phyloP scores from a whole-genome alignment of 345 rosid species.

The Ailanthus altissimus region DNA sequence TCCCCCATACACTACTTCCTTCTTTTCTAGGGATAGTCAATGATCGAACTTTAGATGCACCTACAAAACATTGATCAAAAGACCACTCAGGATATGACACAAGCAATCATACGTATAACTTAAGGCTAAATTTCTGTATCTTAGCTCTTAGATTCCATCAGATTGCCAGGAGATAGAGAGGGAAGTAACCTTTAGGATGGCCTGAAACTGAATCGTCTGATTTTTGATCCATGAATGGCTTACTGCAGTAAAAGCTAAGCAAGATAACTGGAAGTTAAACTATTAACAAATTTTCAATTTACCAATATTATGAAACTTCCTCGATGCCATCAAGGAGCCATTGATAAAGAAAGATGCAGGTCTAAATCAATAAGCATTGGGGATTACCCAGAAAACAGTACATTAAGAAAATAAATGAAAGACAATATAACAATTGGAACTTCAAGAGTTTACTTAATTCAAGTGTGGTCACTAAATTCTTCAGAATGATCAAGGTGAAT shows the following conservation, averaged over 20 bases:
- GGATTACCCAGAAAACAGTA: background rate
- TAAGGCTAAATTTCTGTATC: background rate
- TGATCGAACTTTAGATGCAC: constrained; percentile 35
- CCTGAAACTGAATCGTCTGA: constrained; percentile 31
- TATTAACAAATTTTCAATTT: background rate
- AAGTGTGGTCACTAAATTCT: constrained; percentile 11
- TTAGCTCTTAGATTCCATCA: constrained; percentile 1
- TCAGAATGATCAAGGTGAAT: background rate
- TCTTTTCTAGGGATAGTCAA: constrained; percentile 33
- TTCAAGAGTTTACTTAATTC: constrained; percentile 9
- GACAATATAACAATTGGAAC: background rate
- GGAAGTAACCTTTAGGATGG: constrained; percentile 36
- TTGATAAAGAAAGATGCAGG: background rate
- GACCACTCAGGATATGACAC: background rate
- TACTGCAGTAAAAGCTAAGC: constrained; percentile 22
- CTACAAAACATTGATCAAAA: constrained; percentile 31
- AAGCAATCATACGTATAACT: background rate
- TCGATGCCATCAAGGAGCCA: background rate
- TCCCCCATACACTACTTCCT: constrained; percentile 56
- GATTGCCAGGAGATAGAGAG: background rate
- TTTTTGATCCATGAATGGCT: constrained; percentile 50
- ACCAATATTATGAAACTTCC: background rate
- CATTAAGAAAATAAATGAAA: background rate
- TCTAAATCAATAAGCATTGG: background rate
- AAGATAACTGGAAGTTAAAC: constrained; percentile 1